Evolutionary conservation across 2,329 filamentous ascomycete species (phyloP).

Genomic region (Sarocladium strictum): DNA sequence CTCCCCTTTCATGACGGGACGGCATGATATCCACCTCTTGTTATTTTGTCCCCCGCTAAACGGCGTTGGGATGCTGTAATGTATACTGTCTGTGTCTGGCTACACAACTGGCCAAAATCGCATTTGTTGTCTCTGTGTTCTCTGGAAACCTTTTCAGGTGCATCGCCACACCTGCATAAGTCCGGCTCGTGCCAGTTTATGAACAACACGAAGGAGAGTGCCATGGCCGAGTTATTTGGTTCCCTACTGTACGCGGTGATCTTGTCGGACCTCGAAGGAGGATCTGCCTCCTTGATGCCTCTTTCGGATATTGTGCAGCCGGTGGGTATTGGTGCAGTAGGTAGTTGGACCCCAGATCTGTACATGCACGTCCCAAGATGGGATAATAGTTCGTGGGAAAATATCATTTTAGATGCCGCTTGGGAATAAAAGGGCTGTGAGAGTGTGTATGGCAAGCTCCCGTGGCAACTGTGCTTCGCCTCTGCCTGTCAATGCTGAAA

Average conservation of each 20-base stretch:
- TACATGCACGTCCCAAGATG: neutral
- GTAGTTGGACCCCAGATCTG: neutral
- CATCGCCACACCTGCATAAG: too few relatives aligned
- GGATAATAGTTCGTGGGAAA: too few relatives aligned
- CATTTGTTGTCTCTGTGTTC: too few relatives aligned
- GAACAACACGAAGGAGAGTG: neutral
- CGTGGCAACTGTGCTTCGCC: too few relatives aligned
- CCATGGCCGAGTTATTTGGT: neutral
- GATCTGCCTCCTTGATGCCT: slow-evolving; percentile 1
- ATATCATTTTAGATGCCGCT: too few relatives aligned
- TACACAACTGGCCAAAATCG: too few relatives aligned
- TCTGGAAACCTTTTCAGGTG: too few relatives aligned
- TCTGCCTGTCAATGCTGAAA: too few relatives aligned
- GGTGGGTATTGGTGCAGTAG: neutral
- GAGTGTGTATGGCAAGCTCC: too few relatives aligned
- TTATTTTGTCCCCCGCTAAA: neutral
- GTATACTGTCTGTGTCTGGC: slow-evolving; percentile 1
- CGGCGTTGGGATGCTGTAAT: slow-evolving; percentile 5
- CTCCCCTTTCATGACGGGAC: slow-evolving; percentile 10
- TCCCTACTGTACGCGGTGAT: neutral
- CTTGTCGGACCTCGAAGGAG: neutral
- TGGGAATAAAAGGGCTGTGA: too few relatives aligned
- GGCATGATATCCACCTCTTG: slow-evolving; percentile 9
- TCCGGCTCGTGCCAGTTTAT: neutral
- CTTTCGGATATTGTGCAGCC: neutral